Evolutionary conservation across 768 basidiomycete species (phyloP).

Genomic region (Boletus rubroflammeus): DNA sequence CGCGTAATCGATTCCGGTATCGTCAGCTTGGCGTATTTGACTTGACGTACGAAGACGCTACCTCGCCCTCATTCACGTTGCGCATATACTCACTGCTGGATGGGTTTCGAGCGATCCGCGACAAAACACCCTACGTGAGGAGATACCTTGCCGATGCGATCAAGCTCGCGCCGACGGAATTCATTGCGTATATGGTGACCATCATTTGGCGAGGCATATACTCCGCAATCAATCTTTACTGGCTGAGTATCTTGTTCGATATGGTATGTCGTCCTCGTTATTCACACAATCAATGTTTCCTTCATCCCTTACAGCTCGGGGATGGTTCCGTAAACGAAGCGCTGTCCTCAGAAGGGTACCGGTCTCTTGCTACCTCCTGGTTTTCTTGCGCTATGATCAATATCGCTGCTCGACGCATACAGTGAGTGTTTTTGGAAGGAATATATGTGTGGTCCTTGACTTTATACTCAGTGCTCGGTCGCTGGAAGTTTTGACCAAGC

Average conservation of each 20-base stretch:
- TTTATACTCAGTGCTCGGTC: conserved; percentile 15
- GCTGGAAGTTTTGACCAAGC: conserved; percentile 23
- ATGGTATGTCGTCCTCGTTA: conserved; percentile 8
- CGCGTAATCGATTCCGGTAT: conserved; percentile 5
- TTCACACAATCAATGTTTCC: not conserved
- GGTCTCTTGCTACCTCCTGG: conserved; percentile 28
- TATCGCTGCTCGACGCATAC: conserved; percentile 18
- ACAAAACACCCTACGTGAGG: not conserved
- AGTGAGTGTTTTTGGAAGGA: conserved; percentile 12
- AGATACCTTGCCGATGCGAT: conserved; percentile 17
- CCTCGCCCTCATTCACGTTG: not conserved
- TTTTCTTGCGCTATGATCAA: conserved; percentile 25
- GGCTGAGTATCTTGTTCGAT: conserved; percentile 32
- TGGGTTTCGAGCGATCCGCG: not conserved
- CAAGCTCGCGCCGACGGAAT: conserved; percentile 18
- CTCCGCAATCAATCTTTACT: conserved; percentile 35
- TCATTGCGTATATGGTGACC: conserved; percentile 25
- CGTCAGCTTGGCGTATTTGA: conserved; percentile 23
- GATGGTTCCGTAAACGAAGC: not conserved
- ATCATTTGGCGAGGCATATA: conserved; percentile 31
- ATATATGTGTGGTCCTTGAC: conserved; percentile 1
- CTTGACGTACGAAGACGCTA: conserved; percentile 19
- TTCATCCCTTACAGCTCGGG: conserved; percentile 15
- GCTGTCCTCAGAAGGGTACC: conserved; percentile 2
- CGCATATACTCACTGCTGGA: conserved; percentile 2